Evolutionary conservation across 164 flowering plant genomes (phyloP).

Genomic region (Liquidambar formosana): DNA sequence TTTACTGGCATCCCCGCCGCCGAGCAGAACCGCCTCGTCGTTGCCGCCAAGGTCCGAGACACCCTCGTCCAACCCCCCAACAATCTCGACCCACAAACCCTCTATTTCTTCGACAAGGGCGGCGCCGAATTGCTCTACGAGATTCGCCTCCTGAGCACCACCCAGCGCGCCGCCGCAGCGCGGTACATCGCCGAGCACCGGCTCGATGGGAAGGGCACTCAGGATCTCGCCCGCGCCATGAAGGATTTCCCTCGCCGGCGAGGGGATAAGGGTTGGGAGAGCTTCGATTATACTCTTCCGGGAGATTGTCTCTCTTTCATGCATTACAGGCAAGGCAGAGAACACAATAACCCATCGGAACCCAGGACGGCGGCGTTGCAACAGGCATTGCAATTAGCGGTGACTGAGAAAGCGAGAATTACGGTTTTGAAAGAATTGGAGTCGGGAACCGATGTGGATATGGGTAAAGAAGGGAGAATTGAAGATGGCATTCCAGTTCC

Average conservation of each 20-base stretch:
- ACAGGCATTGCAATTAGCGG: constrained; percentile 54
- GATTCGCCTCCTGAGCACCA: constrained; percentile 53
- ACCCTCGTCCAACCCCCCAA: constrained; percentile 44
- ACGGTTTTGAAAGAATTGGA: constrained; percentile 43
- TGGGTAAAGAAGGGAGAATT: constrained; percentile 17
- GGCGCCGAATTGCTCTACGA: constrained; percentile 78
- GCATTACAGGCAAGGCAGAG: constrained; percentile 64
- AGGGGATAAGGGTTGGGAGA: constrained; percentile 66
- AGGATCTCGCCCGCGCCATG: constrained; percentile 78
- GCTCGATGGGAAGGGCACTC: constrained; percentile 48
- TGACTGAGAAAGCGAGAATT: constrained; percentile 49
- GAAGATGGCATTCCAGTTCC: constrained; percentile 49
- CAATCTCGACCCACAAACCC: constrained; percentile 33
- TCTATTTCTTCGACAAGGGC: constrained; percentile 53
- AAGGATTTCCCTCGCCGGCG: constrained; percentile 77
- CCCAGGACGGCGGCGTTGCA: constrained; percentile 37
- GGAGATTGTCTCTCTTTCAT: constrained; percentile 78
- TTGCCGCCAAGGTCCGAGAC: constrained; percentile 73
- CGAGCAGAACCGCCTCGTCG: constrained; percentile 80
- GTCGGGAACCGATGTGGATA: constrained; percentile 23
- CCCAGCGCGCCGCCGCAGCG: constrained; percentile 63
- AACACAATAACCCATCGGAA: constrained; percentile 45
- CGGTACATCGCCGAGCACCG: constrained; percentile 28
- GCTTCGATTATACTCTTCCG: constrained; percentile 47
- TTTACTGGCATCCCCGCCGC: constrained; percentile 79